Conservation (phyloP, 495 filamentous ascomycete species). For the Podospora bellae-mahoneyi region DNA sequence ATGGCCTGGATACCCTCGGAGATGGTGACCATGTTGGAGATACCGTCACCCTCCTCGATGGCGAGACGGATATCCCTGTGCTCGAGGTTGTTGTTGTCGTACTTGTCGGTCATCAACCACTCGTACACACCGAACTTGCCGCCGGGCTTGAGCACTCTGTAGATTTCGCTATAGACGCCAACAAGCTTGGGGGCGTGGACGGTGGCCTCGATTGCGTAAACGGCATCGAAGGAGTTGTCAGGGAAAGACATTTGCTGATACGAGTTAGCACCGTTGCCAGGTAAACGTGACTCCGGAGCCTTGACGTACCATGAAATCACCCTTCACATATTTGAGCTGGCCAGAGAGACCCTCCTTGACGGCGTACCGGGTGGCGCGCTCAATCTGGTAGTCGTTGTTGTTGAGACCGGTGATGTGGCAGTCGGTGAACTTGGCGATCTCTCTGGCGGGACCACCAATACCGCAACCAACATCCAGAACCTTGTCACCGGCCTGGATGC, state of each 20-base stretch:
- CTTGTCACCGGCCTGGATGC: conserved; percentile 78
- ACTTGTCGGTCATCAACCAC: conserved; percentile 97
- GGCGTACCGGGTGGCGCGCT: conserved; percentile 85
- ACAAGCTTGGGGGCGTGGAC: conserved; percentile 93
- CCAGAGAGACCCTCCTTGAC: conserved; percentile 72
- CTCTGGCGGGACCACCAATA: conserved; percentile 94
- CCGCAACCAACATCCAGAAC: conserved; percentile 97
- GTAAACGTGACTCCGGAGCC: neutral
- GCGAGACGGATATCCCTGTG: conserved; percentile 90
- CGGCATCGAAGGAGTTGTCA: conserved; percentile 86
- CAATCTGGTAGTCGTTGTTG: conserved; percentile 99
- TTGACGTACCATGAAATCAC: conserved; percentile 83
- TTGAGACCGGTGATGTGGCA: conserved; percentile 89
- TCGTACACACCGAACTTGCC: conserved; percentile 97
- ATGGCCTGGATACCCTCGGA: conserved; percentile 81
- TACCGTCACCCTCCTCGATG: conserved; percentile 95
- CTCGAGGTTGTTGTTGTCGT: conserved; percentile 82
- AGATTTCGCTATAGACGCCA: conserved; percentile 91
- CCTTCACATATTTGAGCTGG: conserved; percentile 88
- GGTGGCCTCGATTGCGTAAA: conserved; percentile 97
- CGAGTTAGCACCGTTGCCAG: conserved; percentile 12
- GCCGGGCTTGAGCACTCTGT: conserved; percentile 92
- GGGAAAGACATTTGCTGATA: conserved; percentile 91
- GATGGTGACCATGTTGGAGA: conserved; percentile 95
- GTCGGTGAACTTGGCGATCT: conserved; percentile 94